Percentiles rank a stretch among this genome's conserved stretches.
Conservation (phyloP, 2,329 filamentous ascomycete species). For the Harringtonia lauricola region DNA sequence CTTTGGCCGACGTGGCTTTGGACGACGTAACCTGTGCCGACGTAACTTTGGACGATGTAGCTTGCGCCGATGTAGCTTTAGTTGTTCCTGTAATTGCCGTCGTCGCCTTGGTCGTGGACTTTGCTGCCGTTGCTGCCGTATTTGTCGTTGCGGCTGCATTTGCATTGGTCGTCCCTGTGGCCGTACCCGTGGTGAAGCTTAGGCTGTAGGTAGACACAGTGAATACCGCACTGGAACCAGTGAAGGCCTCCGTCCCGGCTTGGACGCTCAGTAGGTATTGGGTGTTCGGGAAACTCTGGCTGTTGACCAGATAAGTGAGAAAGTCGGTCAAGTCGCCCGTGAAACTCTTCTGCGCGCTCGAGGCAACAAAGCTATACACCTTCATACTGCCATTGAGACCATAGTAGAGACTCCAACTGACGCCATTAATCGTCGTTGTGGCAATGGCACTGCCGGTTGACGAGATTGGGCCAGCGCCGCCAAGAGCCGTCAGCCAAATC, state of each 20-base stretch:
- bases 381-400: conserved; percentile 49
- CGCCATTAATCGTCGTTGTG: conserved; percentile 40
- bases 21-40: no score
- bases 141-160: no score
- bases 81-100: no score
- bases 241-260: conserved; percentile 46
- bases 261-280: conserved; percentile 43
- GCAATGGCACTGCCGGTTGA: conserved; percentile 38
- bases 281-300: conserved; percentile 32
- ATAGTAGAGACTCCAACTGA: conserved; percentile 45
- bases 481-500: conserved; percentile 50
- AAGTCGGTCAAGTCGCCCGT: conserved; percentile 46
- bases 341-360: conserved; percentile 36
- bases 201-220: conserved; percentile 11
- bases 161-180: no score
- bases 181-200: not conserved
- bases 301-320: conserved; percentile 39
- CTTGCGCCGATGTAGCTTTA: no score
- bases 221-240: conserved; percentile 26
- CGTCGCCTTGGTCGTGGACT: no score
- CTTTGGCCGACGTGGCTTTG: no score
- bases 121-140: no score
- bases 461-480: conserved; percentile 48
- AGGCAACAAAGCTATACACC: conserved; percentile 43
- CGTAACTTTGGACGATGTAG: no score